phyloP scores from a whole-genome alignment of 805 yeast species.

The Metschnikowia colocasiae region DNA sequence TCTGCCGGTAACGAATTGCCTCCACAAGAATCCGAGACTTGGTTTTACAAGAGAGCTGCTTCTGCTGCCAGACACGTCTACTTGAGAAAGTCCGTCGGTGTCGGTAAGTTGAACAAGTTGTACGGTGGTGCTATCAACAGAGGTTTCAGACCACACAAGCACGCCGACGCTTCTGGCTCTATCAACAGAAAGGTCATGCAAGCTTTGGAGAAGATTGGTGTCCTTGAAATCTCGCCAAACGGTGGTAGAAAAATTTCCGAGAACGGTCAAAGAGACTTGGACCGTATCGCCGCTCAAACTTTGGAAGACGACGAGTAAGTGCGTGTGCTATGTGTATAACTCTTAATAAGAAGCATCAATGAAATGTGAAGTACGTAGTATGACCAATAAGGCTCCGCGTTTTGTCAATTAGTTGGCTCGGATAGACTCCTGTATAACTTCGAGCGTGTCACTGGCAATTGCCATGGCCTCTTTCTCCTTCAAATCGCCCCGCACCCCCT shows the following conservation, averaged over 20 bases:
- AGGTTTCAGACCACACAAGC: slow-evolving; percentile 98
- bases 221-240: slow-evolving; percentile 91
- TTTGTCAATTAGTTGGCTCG: not conserved
- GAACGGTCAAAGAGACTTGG: slow-evolving; percentile 99
- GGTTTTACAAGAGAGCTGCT: slow-evolving; percentile 99
- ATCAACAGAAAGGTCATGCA: slow-evolving; percentile 98
- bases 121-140: slow-evolving; percentile 99
- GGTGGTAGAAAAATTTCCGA: slow-evolving; percentile 99
- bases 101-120: slow-evolving; percentile 96
- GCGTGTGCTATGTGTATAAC: slow-evolving; percentile 16
- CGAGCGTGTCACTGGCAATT: slow-evolving; percentile 8
- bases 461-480: slow-evolving; percentile 21
- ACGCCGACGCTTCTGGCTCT: slow-evolving; percentile 98
- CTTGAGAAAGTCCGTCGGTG: slow-evolving; percentile 99
- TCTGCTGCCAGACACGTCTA: slow-evolving; percentile 99
- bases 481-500: slow-evolving; percentile 38
- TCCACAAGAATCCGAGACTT: slow-evolving; percentile 98
- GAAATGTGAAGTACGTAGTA: not conserved
- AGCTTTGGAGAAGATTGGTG: slow-evolving; percentile 97
- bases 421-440: not conserved
- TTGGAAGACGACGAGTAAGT: slow-evolving; percentile 70
- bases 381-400: not conserved
- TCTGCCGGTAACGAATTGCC: slow-evolving; percentile 98
- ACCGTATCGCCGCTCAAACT: slow-evolving; percentile 99
- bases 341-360: slow-evolving; percentile 17